Base-by-base conservation (phyloP, 495 filamentous ascomycete species). In the Extremus antarcticus region DNA sequence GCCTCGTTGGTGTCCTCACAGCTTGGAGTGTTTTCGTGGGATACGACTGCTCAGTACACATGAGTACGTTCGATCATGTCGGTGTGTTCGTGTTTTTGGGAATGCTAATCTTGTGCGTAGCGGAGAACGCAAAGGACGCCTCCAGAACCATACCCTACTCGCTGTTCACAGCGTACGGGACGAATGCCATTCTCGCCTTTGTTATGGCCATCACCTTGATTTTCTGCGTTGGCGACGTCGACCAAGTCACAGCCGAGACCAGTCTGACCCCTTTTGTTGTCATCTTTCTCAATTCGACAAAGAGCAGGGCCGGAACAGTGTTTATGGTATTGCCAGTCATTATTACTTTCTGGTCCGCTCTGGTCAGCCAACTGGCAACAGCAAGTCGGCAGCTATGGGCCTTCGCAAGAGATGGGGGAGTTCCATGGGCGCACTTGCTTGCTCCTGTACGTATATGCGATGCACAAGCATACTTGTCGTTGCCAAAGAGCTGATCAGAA, bases 291-390 rank as follows among this genome's bases (percentile, higher is more conserved):
- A 45, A 55, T 24, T 51, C 43, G 2, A 59, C 56, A 17, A 25
- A 51, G 15, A 61, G 59, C 9, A 43, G 29, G 4, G 56, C 65
- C 21, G 71, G 53, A 20, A 54, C 62, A 3, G 52, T 48, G 16
- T 54, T 60, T 2, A 50, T 69, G 43, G 45, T 24, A 2, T 29
- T 20, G 8, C 46, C 59, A n/a, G 49, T 59, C 20, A 41, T 55
- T 2, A 20, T 62, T 16, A 41, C 24, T 16, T 15, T 29, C n/a
- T 41, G 35, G 3, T 24, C 55, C 1, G 43, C 50, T 9, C 23
- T 40, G 23, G 54, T 62, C 40, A 51, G 48, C 40, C 21, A 17
- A 0, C 19, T 59, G 15, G 60, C 60, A 11, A 43, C 51, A 3
- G 57, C 46, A 2, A 56, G 51, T 11, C 51, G 60, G 8, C 57